phyloP scores from a whole-genome alignment of 352 stramenopile species.

The Phytophthora macrochlamydospora region DNA sequence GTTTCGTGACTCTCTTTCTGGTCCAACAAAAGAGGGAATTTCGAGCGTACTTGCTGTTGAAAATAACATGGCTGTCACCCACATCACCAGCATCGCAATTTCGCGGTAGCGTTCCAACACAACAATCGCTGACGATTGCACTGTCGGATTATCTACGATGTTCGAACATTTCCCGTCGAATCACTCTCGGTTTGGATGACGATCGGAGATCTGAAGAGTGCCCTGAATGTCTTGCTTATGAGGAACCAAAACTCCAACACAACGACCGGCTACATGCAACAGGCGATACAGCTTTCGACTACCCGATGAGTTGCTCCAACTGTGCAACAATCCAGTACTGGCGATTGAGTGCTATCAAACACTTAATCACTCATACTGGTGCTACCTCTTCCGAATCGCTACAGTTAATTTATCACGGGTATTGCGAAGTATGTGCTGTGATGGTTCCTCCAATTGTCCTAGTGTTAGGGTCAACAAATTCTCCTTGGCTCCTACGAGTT shows the following conservation, averaged over 20 bases:
- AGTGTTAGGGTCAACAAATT: slow-evolving; percentile 16
- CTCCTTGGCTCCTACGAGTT: slow-evolving; percentile 13
- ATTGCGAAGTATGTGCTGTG: slow-evolving; percentile 24
- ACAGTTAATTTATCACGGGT: slow-evolving; percentile 35
- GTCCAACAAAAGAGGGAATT: slow-evolving; percentile 74
- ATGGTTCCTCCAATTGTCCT: slow-evolving; percentile 26
- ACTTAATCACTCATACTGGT: slow-evolving; percentile 10
- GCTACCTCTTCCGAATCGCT: slow-evolving; percentile 3
- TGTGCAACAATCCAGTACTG: slow-evolving; percentile 16
- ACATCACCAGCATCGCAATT: slow-evolving; percentile 10
- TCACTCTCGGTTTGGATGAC: background rate
- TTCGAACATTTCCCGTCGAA: slow-evolving; percentile 12
- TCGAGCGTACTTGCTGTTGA: slow-evolving; percentile 50
- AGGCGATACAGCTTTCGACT: slow-evolving; percentile 1
- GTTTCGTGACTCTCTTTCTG: slow-evolving; percentile 42
- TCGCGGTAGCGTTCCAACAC: slow-evolving; percentile 10
- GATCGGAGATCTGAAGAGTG: slow-evolving; percentile 2
- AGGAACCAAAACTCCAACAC: background rate
- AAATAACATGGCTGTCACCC: slow-evolving; percentile 30
- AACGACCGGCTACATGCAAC: background rate
- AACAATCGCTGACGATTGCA: slow-evolving; percentile 45
- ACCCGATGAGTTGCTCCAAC: slow-evolving; percentile 8
- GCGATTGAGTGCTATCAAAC: slow-evolving; percentile 18
- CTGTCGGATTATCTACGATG: slow-evolving; percentile 59
- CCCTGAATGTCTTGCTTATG: slow-evolving; percentile 10